phyloP scores from a whole-genome alignment of 805 yeast genomes.

The Cyberlindnera meyerae region DNA sequence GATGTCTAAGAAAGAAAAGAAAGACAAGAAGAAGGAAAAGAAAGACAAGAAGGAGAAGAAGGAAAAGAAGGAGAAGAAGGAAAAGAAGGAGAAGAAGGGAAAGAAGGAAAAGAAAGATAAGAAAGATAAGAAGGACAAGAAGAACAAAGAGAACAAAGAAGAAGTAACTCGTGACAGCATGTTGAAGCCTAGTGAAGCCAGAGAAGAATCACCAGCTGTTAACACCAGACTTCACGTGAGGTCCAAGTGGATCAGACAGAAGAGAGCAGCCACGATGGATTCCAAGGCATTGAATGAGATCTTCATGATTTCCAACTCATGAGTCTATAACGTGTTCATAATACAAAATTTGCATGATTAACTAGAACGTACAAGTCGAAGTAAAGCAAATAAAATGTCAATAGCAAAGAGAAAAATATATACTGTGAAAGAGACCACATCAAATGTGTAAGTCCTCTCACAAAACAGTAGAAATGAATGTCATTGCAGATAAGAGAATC shows the following conservation, averaged over 20 bases:
- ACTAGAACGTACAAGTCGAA: too few relatives aligned
- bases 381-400: too few relatives aligned
- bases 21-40: constrained; percentile 24
- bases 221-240: constrained; percentile 67
- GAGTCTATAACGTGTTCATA: neutral
- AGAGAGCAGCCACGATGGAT: constrained; percentile 88
- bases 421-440: too few relatives aligned
- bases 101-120: constrained; percentile 29
- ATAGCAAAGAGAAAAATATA: too few relatives aligned
- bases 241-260: constrained; percentile 83
- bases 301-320: constrained; percentile 68
- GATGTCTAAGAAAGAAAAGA: constrained; percentile 25
- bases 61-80: constrained; percentile 25
- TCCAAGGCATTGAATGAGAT: constrained; percentile 86
- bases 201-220: constrained; percentile 32
- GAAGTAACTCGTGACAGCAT: constrained; percentile 37
- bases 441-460: too few relatives aligned
- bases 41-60: constrained; percentile 25
- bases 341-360: neutral
- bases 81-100: constrained; percentile 26
- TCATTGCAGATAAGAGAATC: too few relatives aligned
- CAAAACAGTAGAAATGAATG: too few relatives aligned
- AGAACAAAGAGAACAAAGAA: constrained; percentile 28
- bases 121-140: constrained; percentile 26
- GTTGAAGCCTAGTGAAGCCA: constrained; percentile 34